Conservation (phyloP, 2,329 filamentous ascomycete genomes). For the Neonectria ditissima region DNA sequence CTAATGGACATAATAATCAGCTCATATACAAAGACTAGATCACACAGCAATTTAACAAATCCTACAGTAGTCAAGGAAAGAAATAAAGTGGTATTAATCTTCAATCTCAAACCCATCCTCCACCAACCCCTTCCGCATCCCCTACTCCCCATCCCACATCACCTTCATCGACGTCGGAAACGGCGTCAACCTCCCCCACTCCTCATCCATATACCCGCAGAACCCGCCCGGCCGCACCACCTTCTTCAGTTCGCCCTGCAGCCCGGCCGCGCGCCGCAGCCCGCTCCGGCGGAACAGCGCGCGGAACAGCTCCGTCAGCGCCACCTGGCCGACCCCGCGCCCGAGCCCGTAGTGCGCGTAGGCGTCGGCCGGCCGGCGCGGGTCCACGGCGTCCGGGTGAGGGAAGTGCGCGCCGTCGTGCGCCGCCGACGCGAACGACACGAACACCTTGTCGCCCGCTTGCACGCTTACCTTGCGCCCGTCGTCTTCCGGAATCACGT, state of each 20-base stretch:
- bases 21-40: no score
- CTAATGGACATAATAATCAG: neutral
- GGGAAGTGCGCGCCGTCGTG: slow-evolving; percentile 71
- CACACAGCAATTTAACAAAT: no score
- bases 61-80: no score
- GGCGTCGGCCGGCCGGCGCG: slow-evolving; percentile 70
- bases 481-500: slow-evolving; percentile 64
- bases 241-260: slow-evolving; percentile 76
- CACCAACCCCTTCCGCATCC: neutral
- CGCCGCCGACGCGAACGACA: slow-evolving; percentile 69
- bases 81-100: slow-evolving; percentile 6
- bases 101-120: slow-evolving; percentile 1
- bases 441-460: slow-evolving; percentile 70
- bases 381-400: slow-evolving; percentile 69
- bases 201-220: slow-evolving; percentile 73
- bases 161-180: slow-evolving; percentile 67
- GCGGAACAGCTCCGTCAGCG: slow-evolving; percentile 76
- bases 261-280: slow-evolving; percentile 70
- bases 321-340: slow-evolving; percentile 71
- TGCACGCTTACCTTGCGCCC: slow-evolving; percentile 63
- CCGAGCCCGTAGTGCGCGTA: slow-evolving; percentile 76
- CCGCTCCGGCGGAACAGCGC: slow-evolving; percentile 71
- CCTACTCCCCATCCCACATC: slow-evolving; percentile 58
- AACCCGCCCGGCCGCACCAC: slow-evolving; percentile 66
- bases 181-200: slow-evolving; percentile 65